Conservation (phyloP, 148 eudicot genomes). For the Fagopyrum homotropicum region DNA sequence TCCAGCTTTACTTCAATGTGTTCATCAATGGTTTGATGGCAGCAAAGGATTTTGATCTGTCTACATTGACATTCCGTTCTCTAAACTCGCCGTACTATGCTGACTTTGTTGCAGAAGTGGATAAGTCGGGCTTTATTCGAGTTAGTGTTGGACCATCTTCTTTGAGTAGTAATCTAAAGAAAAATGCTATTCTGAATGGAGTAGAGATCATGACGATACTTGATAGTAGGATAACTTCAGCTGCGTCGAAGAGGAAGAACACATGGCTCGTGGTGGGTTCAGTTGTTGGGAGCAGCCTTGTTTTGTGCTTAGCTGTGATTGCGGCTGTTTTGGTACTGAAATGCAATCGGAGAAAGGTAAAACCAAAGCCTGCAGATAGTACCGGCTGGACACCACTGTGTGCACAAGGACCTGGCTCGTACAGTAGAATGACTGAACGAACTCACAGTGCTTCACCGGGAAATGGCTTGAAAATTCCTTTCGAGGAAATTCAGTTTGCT, state of each 20-base stretch:
- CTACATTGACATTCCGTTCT: conserved; percentile 39
- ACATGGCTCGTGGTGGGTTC: conserved; percentile 41
- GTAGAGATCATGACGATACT: conserved; percentile 88
- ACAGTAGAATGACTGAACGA: conserved; percentile 53
- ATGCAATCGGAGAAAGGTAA: conserved; percentile 40
- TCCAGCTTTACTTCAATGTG: conserved; percentile 72
- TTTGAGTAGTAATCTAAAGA: conserved; percentile 44
- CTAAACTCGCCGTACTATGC: conserved; percentile 52
- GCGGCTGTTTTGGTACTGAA: conserved; percentile 25
- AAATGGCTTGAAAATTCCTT: conserved; percentile 59
- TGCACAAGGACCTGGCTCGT: conserved; percentile 36
- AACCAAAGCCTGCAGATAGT: conserved; percentile 46
- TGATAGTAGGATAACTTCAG: conserved; percentile 22
- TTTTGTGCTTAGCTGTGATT: conserved; percentile 28
- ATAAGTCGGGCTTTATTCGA: conserved; percentile 37
- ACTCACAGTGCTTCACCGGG: conserved; percentile 43
- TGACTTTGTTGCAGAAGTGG: conserved; percentile 53
- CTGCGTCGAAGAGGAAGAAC: conserved; percentile 26
- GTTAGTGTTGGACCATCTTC: conserved; percentile 85
- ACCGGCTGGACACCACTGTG: conserved; percentile 74
- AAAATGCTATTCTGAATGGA: conserved; percentile 83
- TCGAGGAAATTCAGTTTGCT: conserved; percentile 62
- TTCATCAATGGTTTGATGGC: conserved; percentile 62
- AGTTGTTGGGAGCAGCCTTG: conserved; percentile 41
- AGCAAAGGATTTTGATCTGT: conserved; percentile 71